These are phyloP conservation scores for Phytophthora meadii DNA, from an alignment of 352 stramenopile genomes.

Conservation along the genomic window DNA sequence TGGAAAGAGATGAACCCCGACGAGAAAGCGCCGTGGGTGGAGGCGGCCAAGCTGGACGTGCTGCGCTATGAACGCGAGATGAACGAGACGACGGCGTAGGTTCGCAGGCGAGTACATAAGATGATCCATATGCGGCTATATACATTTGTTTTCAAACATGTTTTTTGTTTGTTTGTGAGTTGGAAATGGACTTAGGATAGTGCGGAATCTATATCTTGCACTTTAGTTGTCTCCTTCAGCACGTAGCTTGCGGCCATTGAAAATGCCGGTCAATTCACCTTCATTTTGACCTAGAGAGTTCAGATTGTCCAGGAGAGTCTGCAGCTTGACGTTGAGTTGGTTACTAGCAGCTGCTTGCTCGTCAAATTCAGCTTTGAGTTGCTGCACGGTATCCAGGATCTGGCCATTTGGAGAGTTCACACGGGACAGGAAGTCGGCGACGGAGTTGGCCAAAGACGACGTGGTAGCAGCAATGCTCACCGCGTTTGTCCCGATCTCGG, in stretches of 20 bases:
- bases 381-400: slow-evolving; percentile 6
- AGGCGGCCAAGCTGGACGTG: slow-evolving; percentile 65
- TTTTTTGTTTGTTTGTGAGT: background rate
- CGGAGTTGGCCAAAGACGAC: slow-evolving; percentile 12
- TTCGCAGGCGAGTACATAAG: slow-evolving; percentile 17
- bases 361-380: slow-evolving; percentile 5
- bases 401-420: slow-evolving; percentile 2
- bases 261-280: slow-evolving; percentile 12
- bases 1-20: slow-evolving; percentile 69
- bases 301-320: slow-evolving; percentile 11
- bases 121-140: slow-evolving; percentile 24
- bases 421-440: slow-evolving; percentile 7
- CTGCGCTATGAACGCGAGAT: slow-evolving; percentile 76
- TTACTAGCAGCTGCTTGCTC: slow-evolving; percentile 17
- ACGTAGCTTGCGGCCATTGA: slow-evolving; percentile 29
- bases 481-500: slow-evolving; percentile 7
- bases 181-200: too few species aligned
- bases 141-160: slow-evolving; percentile 37
- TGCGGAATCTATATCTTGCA: background rate
- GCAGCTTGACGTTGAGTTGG: slow-evolving; percentile 23
- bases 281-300: slow-evolving; percentile 15
- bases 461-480: slow-evolving; percentile 20
- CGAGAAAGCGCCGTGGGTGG: slow-evolving; percentile 63
- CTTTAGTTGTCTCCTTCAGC: slow-evolving; percentile 8
- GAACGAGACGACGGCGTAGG: slow-evolving; percentile 63